Evolutionary conservation across 208 protist genomes (phyloP).

Genomic region (Leishmania arabica): DNA sequence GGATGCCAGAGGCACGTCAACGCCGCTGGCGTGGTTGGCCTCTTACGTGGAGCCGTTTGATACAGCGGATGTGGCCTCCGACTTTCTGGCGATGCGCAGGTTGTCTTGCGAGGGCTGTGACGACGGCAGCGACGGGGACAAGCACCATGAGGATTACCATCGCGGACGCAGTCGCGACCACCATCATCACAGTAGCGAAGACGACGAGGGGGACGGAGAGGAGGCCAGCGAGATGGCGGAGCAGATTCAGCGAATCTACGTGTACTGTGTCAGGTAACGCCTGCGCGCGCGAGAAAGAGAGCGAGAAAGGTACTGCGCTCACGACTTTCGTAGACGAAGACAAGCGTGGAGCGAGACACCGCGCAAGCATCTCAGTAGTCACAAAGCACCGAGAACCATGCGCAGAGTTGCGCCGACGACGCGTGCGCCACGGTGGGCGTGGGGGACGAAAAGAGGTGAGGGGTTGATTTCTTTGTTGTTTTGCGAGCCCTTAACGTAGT

Average conservation of each 20-base stretch:
- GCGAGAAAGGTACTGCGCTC: background rate
- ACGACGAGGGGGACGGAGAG: conserved; percentile 16
- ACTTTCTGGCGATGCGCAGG: conserved; percentile 32
- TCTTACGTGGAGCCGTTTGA: conserved; percentile 36
- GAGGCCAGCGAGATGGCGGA: conserved; percentile 35
- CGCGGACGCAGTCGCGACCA: background rate
- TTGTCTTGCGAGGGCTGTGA: conserved; percentile 5
- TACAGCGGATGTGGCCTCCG: conserved; percentile 12
- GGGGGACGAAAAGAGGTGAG: background rate
- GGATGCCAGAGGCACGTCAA: background rate
- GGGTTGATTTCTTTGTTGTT: too few relatives aligned
- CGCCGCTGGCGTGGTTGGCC: conserved; percentile 30
- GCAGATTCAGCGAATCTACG: conserved; percentile 44
- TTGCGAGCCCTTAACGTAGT: too few relatives aligned
- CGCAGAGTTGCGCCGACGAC: too few relatives aligned
- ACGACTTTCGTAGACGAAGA: too few relatives aligned
- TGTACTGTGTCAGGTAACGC: conserved; percentile 52
- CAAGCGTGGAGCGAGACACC: background rate
- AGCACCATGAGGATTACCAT: conserved; percentile 2
- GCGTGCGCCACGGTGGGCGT: too few relatives aligned
- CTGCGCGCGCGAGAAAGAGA: background rate
- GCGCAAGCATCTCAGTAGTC: background rate
- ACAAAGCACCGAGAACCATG: too few relatives aligned
- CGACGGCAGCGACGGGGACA: background rate
- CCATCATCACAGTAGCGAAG: background rate